A percentile compares a stretch with the other conserved stretches of the same genome.
These are phyloP conservation scores for Yamadazyma takamatsuzukensis DNA, from an alignment of 805 yeast species.

Conservation along the genomic window DNA sequence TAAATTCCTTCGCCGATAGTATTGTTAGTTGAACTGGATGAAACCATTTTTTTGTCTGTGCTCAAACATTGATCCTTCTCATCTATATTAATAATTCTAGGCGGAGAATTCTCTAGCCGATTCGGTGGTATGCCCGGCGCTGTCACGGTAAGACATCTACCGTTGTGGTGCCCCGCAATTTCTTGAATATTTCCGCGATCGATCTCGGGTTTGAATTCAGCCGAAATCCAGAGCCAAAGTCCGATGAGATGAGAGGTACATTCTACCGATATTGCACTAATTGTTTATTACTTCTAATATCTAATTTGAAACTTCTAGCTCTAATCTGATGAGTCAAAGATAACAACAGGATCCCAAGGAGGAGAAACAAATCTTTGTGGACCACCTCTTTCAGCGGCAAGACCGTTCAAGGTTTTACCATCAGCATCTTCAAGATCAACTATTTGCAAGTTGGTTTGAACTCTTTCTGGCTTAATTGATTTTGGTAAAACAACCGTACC, in stretches of 20 bases:
- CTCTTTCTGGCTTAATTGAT: constrained; percentile 26
- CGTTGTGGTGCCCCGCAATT: not conserved
- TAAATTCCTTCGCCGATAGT: constrained; percentile 21
- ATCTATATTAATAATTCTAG: not conserved
- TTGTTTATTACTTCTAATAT: too few relatives aligned
- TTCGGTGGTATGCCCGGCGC: not conserved
- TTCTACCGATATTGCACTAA: too few relatives aligned
- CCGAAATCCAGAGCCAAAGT: too few relatives aligned
- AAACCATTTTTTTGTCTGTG: not conserved
- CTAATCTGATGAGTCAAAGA: constrained; percentile 11
- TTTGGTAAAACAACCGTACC: constrained; percentile 48
- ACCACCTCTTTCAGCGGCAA: constrained; percentile 18
- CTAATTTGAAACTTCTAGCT: too few relatives aligned
- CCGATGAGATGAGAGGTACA: too few relatives aligned
- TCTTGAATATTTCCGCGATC: too few relatives aligned
- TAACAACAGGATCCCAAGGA: constrained; percentile 13
- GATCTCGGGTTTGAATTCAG: too few relatives aligned
- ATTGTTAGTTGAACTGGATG: not conserved
- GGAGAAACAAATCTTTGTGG: constrained; percentile 13
- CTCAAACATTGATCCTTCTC: not conserved
- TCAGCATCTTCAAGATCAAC: constrained; percentile 35
- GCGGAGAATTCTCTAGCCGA: not conserved
- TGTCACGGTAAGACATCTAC: not conserved
- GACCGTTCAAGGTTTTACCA: constrained; percentile 23
- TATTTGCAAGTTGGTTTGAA: constrained; percentile 33